These are phyloP conservation scores for Tylopilus rubrobrunneus DNA, from an alignment of 768 basidiomycete genomes.

Conservation along the genomic window DNA sequence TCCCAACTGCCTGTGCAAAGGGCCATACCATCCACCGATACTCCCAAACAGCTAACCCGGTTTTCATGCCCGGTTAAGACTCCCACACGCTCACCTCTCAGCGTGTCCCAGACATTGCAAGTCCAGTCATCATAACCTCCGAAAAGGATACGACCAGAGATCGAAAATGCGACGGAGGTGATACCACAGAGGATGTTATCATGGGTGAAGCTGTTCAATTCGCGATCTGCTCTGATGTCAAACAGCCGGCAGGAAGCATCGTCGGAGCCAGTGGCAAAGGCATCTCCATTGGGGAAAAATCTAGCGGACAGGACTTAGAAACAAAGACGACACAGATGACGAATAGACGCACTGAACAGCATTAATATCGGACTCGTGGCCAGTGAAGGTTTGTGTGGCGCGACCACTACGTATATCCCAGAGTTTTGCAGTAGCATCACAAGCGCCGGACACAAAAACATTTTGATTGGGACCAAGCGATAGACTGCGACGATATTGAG, in stretches of 20 bases:
- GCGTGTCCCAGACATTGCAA: constrained; percentile 99
- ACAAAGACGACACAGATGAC: neutral
- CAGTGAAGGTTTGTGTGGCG: constrained; percentile 97
- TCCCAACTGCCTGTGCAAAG: constrained; percentile 99
- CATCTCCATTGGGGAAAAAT: constrained; percentile 99
- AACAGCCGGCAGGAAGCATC: constrained; percentile 98
- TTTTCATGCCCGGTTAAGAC: constrained; percentile 98
- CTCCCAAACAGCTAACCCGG: constrained; percentile 93
- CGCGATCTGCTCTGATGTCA: constrained; percentile 96
- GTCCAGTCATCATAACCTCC: constrained; percentile 99
- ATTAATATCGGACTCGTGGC: constrained; percentile 98
- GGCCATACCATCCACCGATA: constrained; percentile 95
- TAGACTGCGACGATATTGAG: constrained; percentile 49
- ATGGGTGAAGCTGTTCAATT: constrained; percentile 94
- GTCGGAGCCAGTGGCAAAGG: constrained; percentile 97
- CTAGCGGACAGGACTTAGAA: constrained; percentile 38
- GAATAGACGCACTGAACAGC: constrained; percentile 81
- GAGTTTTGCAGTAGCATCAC: constrained; percentile 96
- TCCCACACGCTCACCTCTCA: constrained; percentile 97
- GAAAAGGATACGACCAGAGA: constrained; percentile 94
- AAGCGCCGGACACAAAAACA: constrained; percentile 98
- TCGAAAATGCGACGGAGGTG: constrained; percentile 98
- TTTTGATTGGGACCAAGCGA: constrained; percentile 93
- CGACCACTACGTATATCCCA: constrained; percentile 99
- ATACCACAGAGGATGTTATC: constrained; percentile 99